A percentile compares a stretch with the other conserved stretches of the same genome.
Conservation (phyloP, 345 rosid species). For the Citrus sp. region DNA sequence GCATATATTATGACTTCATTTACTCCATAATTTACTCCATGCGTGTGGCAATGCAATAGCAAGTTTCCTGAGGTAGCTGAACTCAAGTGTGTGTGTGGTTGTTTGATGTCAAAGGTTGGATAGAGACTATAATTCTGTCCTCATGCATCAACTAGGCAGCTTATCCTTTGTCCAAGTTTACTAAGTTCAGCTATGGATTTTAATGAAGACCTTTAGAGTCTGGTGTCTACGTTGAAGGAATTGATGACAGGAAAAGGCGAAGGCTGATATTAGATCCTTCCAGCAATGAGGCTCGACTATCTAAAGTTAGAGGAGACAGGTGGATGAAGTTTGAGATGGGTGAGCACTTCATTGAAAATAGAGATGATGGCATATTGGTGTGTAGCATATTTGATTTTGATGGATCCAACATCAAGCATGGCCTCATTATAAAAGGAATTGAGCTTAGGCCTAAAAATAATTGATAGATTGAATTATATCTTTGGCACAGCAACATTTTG, state of each 20-base stretch:
- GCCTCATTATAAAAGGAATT: slow-evolving; percentile 34
- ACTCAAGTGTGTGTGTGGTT: slow-evolving; percentile 1
- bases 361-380: slow-evolving; percentile 22
- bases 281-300: background rate
- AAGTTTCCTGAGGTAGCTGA: slow-evolving; percentile 17
- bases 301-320: slow-evolving; percentile 27
- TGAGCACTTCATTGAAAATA: slow-evolving; percentile 26
- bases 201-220: too few relatives aligned
- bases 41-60: too few relatives aligned
- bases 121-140: slow-evolving; percentile 17
- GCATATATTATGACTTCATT: too few relatives aligned
- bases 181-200: too few relatives aligned
- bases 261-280: background rate
- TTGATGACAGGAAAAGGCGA: too few relatives aligned
- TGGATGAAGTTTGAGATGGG: slow-evolving; percentile 50
- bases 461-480: background rate
- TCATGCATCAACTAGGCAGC: slow-evolving; percentile 19
- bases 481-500: background rate
- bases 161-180: slow-evolving; percentile 13
- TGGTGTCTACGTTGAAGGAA: too few relatives aligned
- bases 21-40: too few relatives aligned
- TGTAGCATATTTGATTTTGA: slow-evolving; percentile 20
- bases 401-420: slow-evolving; percentile 9
- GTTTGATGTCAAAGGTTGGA: slow-evolving; percentile 14
- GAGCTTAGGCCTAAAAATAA: slow-evolving; percentile 34